These are phyloP conservation scores for Neonectria punicea DNA, from an alignment of 2,329 filamentous ascomycete species.

Conservation along the genomic window DNA sequence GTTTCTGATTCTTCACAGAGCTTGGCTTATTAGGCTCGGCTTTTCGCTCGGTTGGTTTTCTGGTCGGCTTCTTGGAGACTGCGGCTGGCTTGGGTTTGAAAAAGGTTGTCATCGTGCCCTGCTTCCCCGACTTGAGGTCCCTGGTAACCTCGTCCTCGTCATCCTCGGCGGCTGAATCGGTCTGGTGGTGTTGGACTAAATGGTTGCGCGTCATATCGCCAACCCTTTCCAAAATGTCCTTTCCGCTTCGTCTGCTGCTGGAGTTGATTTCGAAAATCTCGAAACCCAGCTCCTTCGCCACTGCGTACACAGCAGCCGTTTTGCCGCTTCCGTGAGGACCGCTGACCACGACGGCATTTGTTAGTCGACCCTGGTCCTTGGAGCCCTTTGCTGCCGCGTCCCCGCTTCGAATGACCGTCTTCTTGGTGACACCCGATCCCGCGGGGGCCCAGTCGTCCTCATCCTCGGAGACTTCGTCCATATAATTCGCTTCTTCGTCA, in stretches of 20 bases:
- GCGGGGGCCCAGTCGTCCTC: constrained; percentile 61
- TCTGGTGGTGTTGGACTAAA: constrained; percentile 70
- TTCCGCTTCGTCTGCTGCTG: constrained; percentile 83
- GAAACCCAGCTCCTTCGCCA: constrained; percentile 90
- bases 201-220: constrained; percentile 98
- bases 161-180: constrained; percentile 43
- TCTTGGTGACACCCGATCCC: constrained; percentile 54
- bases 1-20: constrained; percentile 74
- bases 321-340: constrained; percentile 93
- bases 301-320: constrained; percentile 90
- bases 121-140: constrained; percentile 74
- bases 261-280: constrained; percentile 96
- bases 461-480: constrained; percentile 74
- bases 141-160: constrained; percentile 50
- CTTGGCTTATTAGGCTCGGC: constrained; percentile 46
- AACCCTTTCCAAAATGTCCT: constrained; percentile 89
- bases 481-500: constrained; percentile 76
- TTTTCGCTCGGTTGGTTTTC: constrained; percentile 42
- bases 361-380: constrained; percentile 61
- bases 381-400: constrained; percentile 47
- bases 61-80: constrained; percentile 39
- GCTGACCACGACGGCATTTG: constrained; percentile 87
- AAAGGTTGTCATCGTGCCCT: constrained; percentile 83
- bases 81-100: constrained; percentile 68
- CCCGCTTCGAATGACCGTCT: constrained; percentile 64